Evolutionary conservation across 2,329 filamentous ascomycete genomes (phyloP), one percentile per base, ranked within the genome.

Genomic region (Cryphonectria carpinicola): DNA sequence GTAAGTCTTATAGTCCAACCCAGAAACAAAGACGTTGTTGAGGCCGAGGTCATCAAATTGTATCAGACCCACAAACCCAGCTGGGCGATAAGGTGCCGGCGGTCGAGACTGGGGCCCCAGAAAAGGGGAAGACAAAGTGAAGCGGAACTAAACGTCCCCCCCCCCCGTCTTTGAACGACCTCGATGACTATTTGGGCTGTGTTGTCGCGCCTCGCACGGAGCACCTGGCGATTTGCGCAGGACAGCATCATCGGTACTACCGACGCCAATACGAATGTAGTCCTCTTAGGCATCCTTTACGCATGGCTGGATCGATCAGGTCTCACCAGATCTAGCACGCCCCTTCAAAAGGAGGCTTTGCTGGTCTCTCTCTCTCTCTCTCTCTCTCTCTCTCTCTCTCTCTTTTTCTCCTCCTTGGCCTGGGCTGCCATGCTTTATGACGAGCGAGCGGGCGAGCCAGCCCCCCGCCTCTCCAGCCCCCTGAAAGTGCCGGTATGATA

Each of bases 321-420:
- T 72, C 63, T 71, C 69, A 72, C 71, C 46, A 70, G 71, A 71
- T 71, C 71, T 66, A 37, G 71, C 68, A 68, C 61, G 62, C 63
- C 46, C 41, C 41, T 14, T 14, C 41, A 43, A 63, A 63, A 52
- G 41, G 58, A 54, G 41, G 46, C 25, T 56, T 61, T 54, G 43
- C 28, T 54, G 25, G 54, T 46, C 56, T 49, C 58, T 49, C 37
- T 28, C 28, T 28, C 28, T 28, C 2, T 28, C 2, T 28, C 2
- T 28, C 2, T 28, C n/a, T 28, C 28, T 28, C 28, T 2, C 28
- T 28, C 28, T 28, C 28, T 28, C 28, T n/a, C n/a, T n/a, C n/a
- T n/a, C n/a, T n/a, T n/a, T n/a, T n/a, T n/a, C n/a, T 37, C 1
- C 3, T 32, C 32, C 32, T 37, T 37, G 5, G 37, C n/a, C 37